Evolutionary conservation across 345 rosid genomes (phyloP).

Genomic region (Eucalyptus pauciflora): DNA sequence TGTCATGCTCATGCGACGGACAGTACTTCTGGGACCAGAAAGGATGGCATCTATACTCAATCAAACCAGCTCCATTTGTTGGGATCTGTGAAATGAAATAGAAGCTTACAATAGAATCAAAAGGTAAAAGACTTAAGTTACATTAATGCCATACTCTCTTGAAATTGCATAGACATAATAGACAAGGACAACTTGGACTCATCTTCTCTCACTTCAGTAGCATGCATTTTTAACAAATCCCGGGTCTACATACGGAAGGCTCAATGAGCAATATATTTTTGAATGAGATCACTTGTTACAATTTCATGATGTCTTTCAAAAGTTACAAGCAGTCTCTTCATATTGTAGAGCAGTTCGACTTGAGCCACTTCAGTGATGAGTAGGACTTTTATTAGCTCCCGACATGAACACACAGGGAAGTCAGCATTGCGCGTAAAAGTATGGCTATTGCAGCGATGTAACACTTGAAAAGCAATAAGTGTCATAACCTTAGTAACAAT

Average conservation of each 20-base stretch:
- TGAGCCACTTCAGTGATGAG: background rate
- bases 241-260: background rate
- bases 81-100: constrained; percentile 47
- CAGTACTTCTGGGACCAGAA: constrained; percentile 96
- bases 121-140: background rate
- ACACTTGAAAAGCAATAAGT: background rate
- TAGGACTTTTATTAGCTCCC: background rate
- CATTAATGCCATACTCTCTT: background rate
- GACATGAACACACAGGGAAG: background rate
- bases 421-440: background rate
- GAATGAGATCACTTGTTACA: background rate
- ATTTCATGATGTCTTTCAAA: background rate
- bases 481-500: background rate
- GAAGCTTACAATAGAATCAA: background rate
- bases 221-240: background rate
- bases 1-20: constrained; percentile 78
- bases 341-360: background rate
- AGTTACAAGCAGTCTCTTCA: background rate
- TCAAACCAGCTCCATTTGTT: constrained; percentile 70
- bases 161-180: background rate
- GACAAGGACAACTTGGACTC: background rate
- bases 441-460: background rate
- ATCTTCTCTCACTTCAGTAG: background rate
- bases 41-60: constrained; percentile 93
- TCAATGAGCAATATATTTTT: background rate